phyloP scores from a whole-genome alignment of 352 stramenopile species.

The Globisporangium echinulatum region DNA sequence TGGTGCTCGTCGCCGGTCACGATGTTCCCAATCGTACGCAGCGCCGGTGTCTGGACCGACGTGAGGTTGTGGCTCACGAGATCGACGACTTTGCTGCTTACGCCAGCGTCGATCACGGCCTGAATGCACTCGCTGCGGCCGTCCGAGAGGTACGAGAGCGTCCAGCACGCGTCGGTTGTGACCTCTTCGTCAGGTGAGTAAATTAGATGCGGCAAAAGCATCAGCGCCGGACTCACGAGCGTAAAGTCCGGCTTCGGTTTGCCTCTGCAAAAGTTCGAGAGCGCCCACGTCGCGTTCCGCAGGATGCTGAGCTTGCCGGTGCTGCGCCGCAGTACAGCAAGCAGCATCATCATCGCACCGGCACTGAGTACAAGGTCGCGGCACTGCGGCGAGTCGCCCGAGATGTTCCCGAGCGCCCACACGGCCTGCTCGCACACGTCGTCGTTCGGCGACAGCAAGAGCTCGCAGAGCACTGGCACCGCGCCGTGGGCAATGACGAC shows the following conservation, averaged over 20 bases:
- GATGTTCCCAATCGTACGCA: constrained; percentile 96
- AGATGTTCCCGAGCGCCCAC: constrained; percentile 99
- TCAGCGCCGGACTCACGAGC: constrained; percentile 90
- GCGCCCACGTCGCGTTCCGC: constrained; percentile 99
- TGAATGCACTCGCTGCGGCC: constrained; percentile 99
- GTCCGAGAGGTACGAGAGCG: constrained; percentile 97
- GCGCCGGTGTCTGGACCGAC: constrained; percentile 76
- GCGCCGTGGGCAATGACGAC: constrained; percentile 96
- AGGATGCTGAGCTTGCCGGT: constrained; percentile 83
- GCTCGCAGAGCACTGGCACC: constrained; percentile 95
- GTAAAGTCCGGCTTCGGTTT: constrained; percentile 66
- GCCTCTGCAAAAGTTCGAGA: constrained; percentile 98
- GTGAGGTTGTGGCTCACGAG: constrained; percentile 82
- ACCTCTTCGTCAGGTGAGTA: constrained; percentile 98
- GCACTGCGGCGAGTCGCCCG: constrained; percentile 95
- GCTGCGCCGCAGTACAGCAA: constrained; percentile 39
- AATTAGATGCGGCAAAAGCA: constrained; percentile 95
- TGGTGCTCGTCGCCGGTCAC: constrained; percentile 98
- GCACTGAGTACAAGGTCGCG: constrained; percentile 93
- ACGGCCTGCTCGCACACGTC: constrained; percentile 91
- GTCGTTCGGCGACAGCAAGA: constrained; percentile 89
- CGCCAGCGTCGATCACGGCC: constrained; percentile 95
- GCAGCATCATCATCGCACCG: constrained; percentile 91
- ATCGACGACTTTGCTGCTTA: constrained; percentile 95
- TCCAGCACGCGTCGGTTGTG: constrained; percentile 99